Conservation (phyloP, 192 early-diverging fungal species). For the Piromyces finnis region DNA sequence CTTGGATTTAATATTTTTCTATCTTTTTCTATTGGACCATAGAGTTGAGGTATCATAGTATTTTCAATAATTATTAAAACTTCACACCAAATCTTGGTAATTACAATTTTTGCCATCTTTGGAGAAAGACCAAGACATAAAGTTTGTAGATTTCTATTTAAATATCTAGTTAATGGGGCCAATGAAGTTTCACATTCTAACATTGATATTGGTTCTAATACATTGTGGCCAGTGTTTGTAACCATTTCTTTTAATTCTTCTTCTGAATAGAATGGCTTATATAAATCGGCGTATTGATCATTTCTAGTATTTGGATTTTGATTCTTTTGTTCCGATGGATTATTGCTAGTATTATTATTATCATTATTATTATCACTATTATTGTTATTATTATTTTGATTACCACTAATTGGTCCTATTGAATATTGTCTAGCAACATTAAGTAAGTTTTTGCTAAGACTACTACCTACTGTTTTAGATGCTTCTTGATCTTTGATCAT, state of each 20-base stretch:
- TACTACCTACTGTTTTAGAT: constrained; percentile 1
- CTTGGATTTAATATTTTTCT: constrained; percentile 21
- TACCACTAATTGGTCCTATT: not conserved
- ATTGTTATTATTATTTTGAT: not conserved
- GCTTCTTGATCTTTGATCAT: constrained; percentile 35
- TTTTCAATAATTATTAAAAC: constrained; percentile 48
- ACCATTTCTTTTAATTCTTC: not conserved
- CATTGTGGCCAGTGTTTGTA: not conserved
- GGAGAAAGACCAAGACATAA: constrained; percentile 47
- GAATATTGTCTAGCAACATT: not conserved
- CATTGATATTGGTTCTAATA: constrained; percentile 5
- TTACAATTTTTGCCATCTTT: constrained; percentile 40
- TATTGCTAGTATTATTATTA: not conserved
- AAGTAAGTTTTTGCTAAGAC: not conserved
- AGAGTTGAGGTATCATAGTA: constrained; percentile 45
- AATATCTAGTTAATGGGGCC: constrained; percentile 50
- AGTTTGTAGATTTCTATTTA: constrained; percentile 49
- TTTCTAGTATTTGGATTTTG: not conserved
- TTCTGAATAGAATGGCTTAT: not conserved
- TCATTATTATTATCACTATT: not conserved
- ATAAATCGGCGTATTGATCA: not conserved
- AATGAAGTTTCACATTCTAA: constrained; percentile 44
- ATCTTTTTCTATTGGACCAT: constrained; percentile 21
- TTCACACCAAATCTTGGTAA: constrained; percentile 54
- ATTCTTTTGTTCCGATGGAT: not conserved